These are phyloP conservation scores for Zygosaccharomyces sapae DNA, from an alignment of 1,139 yeast genomes.

Conservation along the genomic window DNA sequence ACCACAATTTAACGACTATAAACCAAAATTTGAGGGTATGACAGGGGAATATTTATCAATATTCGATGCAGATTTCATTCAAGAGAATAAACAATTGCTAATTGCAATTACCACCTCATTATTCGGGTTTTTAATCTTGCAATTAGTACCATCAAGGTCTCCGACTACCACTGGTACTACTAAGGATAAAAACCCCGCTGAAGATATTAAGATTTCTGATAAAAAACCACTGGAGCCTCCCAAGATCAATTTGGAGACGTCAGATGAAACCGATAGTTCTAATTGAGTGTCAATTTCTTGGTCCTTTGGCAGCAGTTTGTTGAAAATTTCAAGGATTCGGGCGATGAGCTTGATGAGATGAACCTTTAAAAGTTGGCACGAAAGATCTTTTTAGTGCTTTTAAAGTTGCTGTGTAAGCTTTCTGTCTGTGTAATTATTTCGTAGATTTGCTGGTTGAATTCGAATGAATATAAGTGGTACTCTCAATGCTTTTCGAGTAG, in stretches of 20 bases:
- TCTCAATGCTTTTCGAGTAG: conserved; percentile 56
- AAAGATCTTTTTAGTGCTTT: neutral
- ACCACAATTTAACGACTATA: conserved; percentile 31
- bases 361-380: neutral
- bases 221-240: neutral
- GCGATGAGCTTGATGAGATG: neutral
- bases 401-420: neutral
- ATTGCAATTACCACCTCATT: conserved; percentile 19
- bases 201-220: neutral
- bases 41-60: conserved; percentile 17
- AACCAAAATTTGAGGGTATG: conserved; percentile 28
- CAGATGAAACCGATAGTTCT: neutral
- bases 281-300: neutral
- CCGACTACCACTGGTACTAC: neutral
- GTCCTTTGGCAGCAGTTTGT: neutral
- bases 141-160: conserved; percentile 6
- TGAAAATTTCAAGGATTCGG: neutral
- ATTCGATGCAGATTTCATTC: conserved; percentile 25
- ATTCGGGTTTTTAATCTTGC: conserved; percentile 18
- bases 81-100: conserved; percentile 23
- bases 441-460: neutral
- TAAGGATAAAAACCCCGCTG: neutral
- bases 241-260: neutral
- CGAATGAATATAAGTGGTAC: conserved; percentile 64
- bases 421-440: neutral